Base-by-base conservation (phyloP, 805 yeast genomes). In the Zygoascus bituminiphila region DNA sequence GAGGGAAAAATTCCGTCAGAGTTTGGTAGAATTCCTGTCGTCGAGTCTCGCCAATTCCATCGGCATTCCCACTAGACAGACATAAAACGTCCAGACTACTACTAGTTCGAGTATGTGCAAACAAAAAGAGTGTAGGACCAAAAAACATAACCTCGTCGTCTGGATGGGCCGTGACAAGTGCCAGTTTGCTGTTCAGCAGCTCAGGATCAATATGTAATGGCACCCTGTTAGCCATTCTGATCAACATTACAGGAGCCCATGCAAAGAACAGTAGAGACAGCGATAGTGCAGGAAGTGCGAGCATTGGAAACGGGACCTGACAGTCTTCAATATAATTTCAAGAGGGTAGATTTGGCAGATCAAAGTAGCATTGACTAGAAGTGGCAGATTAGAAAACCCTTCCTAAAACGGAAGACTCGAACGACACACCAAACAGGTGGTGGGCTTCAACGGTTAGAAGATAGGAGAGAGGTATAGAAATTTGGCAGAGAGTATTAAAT, bases 81-180 rank as follows among this genome's bases (percentile, higher is more conserved):
- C 95, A 86, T 7, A 88, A 59, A 10, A 89, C 59, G 35, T 76
- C 72, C 14, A 88, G 66, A 6, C 60, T 54, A 57, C 82, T 83
- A 46, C 70, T 62, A 55, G 76, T 69, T 44, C 71, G 64, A 1
- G 73, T 65, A 51, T 75, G 74, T 8, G 72, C 54, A n/a, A 73
- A 53, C 53, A 78, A 82, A 6, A 76, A 63, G 26, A 88, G 54
- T 0, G 89, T 71, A 0, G 98, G 98, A 1, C 88, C 79, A 59
- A 93, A 93, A 65, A 93, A 93, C 98, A 93, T 93, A 45, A 88
- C 89, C 66, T 93, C 99, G 64, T 93, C 99, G 65, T 93, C 99
- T 0, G 99, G 99, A 65, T 93, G 99, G 0, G 96, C 96, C 37
- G 88, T 81, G 10, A 91, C 67, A 42, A 82, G 68, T 24, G 64